phyloP scores from a whole-genome alignment of 495 filamentous ascomycete genomes.

The Peziza echinospora region DNA sequence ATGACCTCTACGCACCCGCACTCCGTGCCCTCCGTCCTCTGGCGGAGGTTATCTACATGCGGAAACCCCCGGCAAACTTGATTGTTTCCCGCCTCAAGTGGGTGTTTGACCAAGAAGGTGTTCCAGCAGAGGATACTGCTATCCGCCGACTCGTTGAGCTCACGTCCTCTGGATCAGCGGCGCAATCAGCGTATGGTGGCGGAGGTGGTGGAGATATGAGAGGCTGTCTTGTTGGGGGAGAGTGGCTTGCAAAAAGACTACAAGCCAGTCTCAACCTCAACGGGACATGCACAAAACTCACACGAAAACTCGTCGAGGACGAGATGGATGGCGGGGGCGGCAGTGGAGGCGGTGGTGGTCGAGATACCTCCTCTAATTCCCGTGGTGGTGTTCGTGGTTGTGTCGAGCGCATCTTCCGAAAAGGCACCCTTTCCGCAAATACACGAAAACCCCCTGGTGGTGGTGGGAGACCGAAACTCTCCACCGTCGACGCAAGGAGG shows the following conservation, averaged over 20 bases:
- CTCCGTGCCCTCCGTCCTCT: constrained; percentile 60
- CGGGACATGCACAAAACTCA: constrained; percentile 28
- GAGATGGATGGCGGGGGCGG: constrained; percentile 51
- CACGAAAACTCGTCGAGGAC: constrained; percentile 63
- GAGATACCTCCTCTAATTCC: too few relatives aligned
- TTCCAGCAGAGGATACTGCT: constrained; percentile 66
- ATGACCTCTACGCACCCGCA: constrained; percentile 88
- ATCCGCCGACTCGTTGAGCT: constrained; percentile 74
- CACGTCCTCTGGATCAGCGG: neutral
- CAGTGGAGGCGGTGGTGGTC: constrained; percentile 39
- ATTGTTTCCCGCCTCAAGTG: constrained; percentile 61
- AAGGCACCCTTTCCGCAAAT: constrained; percentile 62
- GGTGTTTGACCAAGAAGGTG: constrained; percentile 70
- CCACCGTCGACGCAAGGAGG: neutral
- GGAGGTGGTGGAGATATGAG: constrained; percentile 64
- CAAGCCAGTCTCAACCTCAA: constrained; percentile 25
- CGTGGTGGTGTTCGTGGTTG: constrained; percentile 63
- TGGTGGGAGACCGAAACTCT: neutral
- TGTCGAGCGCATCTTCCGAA: constrained; percentile 63
- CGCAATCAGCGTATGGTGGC: constrained; percentile 9
- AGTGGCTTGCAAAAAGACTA: constrained; percentile 79
- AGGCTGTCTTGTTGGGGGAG: constrained; percentile 76
- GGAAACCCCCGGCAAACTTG: constrained; percentile 67
- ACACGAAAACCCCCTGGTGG: neutral
- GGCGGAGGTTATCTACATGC: constrained; percentile 81